A percentile compares a stretch with the other conserved stretches of the same genome.
Evolutionary conservation across 306 rosid species (phyloP).

Genomic region (Dryas octopetala): DNA sequence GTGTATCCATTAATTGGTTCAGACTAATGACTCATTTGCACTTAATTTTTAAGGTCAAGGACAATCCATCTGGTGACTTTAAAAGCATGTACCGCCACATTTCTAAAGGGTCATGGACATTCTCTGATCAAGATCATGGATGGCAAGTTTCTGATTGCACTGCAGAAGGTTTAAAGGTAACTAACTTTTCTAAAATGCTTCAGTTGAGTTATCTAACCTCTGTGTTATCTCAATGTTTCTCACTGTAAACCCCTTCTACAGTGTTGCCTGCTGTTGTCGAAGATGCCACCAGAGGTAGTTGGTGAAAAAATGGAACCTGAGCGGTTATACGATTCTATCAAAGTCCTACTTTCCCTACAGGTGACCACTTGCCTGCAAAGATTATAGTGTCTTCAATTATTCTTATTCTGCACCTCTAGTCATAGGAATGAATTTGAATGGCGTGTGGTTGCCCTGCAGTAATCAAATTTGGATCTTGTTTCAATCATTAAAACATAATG

Average conservation of each 20-base stretch:
- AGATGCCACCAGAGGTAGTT: conserved; percentile 53
- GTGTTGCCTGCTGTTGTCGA: conserved; percentile 69
- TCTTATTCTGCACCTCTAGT: not conserved
- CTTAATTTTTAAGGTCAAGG: conserved; percentile 39
- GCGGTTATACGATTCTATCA: conserved; percentile 50
- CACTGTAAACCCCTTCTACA: conserved; percentile 3
- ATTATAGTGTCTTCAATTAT: not conserved
- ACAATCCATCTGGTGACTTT: conserved; percentile 65
- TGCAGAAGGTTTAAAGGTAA: conserved; percentile 74
- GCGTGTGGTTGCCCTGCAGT: not conserved
- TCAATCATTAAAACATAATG: too few species aligned
- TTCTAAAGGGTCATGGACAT: conserved; percentile 78
- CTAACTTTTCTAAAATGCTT: not conserved
- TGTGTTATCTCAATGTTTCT: not conserved
- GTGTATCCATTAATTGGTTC: not conserved
- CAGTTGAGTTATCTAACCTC: not conserved
- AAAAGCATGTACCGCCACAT: conserved; percentile 63
- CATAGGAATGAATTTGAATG: not conserved
- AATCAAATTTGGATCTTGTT: not conserved
- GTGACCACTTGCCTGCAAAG: conserved; percentile 22
- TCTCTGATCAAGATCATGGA: conserved; percentile 78
- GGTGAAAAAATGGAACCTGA: conserved; percentile 63
- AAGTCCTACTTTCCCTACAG: conserved; percentile 59
- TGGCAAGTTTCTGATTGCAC: conserved; percentile 84
- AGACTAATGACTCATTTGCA: not conserved